phyloP scores from a whole-genome alignment of 1,284 basidiomycete genomes.

The Ustilago nuda region DNA sequence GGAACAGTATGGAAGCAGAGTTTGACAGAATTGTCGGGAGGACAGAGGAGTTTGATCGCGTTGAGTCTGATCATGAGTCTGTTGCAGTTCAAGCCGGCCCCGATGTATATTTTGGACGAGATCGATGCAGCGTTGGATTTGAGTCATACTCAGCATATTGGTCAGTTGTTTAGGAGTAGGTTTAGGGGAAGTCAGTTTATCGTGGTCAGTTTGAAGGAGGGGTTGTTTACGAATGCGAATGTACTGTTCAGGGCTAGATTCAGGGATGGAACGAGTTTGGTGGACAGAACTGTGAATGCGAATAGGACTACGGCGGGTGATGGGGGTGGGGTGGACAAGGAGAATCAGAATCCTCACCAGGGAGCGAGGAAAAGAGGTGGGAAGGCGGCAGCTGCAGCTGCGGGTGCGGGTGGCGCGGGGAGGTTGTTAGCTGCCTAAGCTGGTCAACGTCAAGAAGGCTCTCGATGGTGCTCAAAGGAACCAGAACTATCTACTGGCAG shows the following conservation, averaged over 20 bases:
- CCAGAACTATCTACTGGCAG: background rate
- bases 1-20: conserved; percentile 97
- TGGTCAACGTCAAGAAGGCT: background rate
- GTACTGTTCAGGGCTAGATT: conserved; percentile 93
- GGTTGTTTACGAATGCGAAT: conserved; percentile 93
- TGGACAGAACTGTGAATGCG: conserved; percentile 73
- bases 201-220: conserved; percentile 96
- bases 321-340: conserved; percentile 37
- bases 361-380: conserved; percentile 19
- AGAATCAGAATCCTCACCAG: conserved; percentile 22
- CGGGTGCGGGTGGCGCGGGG: conserved; percentile 6
- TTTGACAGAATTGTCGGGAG: conserved; percentile 94
- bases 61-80: conserved; percentile 97
- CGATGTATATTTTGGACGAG: conserved; percentile 99
- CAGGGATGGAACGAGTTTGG: conserved; percentile 89
- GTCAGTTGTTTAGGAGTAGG: conserved; percentile 93
- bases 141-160: conserved; percentile 94
- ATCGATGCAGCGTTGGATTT: conserved; percentile 96
- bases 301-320: conserved; percentile 33
- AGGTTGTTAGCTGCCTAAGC: conserved; percentile 28
- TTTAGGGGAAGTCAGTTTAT: conserved; percentile 99
- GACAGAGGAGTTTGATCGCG: conserved; percentile 95
- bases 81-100: conserved; percentile 98
- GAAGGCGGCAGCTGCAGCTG: conserved; percentile 7
- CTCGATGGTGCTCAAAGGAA: background rate